Conservation (phyloP, 306 rosid genomes). For the Castanopsis chinensis region DNA sequence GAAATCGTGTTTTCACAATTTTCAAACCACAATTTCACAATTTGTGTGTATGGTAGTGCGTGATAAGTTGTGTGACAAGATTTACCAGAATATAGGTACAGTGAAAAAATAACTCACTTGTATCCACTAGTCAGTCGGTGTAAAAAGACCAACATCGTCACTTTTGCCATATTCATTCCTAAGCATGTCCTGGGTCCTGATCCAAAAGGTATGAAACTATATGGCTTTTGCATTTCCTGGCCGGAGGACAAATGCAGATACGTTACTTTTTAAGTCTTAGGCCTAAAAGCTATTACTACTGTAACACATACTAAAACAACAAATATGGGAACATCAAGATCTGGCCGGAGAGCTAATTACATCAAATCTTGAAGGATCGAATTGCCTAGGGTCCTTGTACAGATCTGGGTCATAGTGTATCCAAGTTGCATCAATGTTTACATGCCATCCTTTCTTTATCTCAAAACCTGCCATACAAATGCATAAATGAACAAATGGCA, state of each 20-base stretch:
- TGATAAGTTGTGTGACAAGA: too few relatives aligned
- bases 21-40: too few relatives aligned
- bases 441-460: slow-evolving; percentile 76
- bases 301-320: background rate
- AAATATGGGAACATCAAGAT: background rate
- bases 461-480: slow-evolving; percentile 44
- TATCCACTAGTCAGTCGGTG: slow-evolving; percentile 58
- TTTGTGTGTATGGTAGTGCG: too few relatives aligned
- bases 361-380: slow-evolving; percentile 77
- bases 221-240: slow-evolving; percentile 72
- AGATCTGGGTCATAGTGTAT: slow-evolving; percentile 62
- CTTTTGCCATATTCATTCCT: slow-evolving; percentile 69
- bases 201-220: slow-evolving; percentile 66
- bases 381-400: slow-evolving; percentile 52
- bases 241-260: slow-evolving; percentile 28
- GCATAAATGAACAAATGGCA: background rate
- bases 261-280: background rate
- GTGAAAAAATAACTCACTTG: slow-evolving; percentile 42
- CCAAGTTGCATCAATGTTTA: slow-evolving; percentile 63
- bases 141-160: slow-evolving; percentile 64
- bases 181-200: slow-evolving; percentile 75
- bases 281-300: too few relatives aligned
- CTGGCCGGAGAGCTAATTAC: slow-evolving; percentile 28
- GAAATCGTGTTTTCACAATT: too few relatives aligned
- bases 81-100: background rate